Evolutionary conservation across 202 grass and related monocot species (phyloP), one percentile per base, ranked within the genome.

Genomic region (Musa balbisiana): DNA sequence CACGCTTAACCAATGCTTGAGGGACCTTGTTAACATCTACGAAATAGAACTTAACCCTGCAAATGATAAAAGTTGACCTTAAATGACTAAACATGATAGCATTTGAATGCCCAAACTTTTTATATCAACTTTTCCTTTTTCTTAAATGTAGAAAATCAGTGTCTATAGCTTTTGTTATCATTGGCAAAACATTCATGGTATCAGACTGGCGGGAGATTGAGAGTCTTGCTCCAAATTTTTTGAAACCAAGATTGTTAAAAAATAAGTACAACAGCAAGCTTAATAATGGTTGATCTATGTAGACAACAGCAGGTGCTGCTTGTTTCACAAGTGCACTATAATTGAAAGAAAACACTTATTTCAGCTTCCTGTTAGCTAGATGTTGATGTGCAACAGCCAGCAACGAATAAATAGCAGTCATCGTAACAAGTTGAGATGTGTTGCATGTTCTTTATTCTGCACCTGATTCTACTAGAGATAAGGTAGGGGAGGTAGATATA

Each of bases 1-100:
- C 94, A 76, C 90, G 83, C 82, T 98, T 93, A 0, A 98, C 94
- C 67, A 93, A 73, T 0, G 86, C 51, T 51, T 91, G 90, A 81
- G 94, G 70, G 80, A 91, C 94, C 85, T 93, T 91, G 59, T 97
- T 97, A 27, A 97, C 94, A 83, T 97, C 90, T 49, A 93, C 81
- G 78, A 77, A 85, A 81, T 87, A 97, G 53, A 97, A 97, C 64
- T 86, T 89, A 67, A 89, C 81, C 55, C 94, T 97, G 70, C 62
- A 76, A 83, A 75, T 64, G 17, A 90, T 77, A 69, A 23, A 9
- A 50, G 23, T 19, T 72, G 10, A 25, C 12, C 3, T 88, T 73
- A 80, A 54, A 60, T 71, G 24, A 15, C 24, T 25, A 66, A 14
- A 14, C 33, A 71, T 0, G 14, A 16, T 24, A 2, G 11, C 11